Percentiles rank a stretch among this genome's conserved stretches.
phyloP scores from a whole-genome alignment of 2,329 filamentous ascomycete genomes.

The Exophiala mesophila region DNA sequence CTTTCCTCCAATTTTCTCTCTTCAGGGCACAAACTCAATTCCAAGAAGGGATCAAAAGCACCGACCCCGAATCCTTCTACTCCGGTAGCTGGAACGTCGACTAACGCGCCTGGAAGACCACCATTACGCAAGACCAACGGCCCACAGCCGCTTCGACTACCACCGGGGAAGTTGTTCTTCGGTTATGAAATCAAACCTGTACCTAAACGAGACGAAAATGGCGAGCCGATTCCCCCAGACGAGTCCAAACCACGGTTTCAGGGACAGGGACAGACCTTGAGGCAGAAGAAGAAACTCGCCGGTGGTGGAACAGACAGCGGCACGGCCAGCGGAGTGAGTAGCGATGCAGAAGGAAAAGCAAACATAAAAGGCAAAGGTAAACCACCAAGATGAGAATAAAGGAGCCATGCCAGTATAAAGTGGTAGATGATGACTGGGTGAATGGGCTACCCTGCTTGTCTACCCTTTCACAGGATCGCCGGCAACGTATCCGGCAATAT shows the following conservation, averaged over 20 bases:
- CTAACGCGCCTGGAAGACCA: slow-evolving; percentile 40
- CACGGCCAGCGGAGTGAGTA: slow-evolving; percentile 35
- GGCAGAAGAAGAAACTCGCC: slow-evolving; percentile 64
- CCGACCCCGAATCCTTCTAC: slow-evolving; percentile 68
- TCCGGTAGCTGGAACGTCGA: slow-evolving; percentile 58
- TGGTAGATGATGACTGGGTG: too few species aligned
- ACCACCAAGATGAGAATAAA: background rate
- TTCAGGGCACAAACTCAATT: slow-evolving; percentile 73
- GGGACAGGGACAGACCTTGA: slow-evolving; percentile 77
- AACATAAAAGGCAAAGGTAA: slow-evolving; percentile 5
- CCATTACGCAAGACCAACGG: slow-evolving; percentile 60
- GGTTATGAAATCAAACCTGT: slow-evolving; percentile 89
- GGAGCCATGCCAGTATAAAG: too few species aligned
- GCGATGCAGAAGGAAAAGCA: slow-evolving; percentile 28
- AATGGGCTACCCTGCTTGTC: too few species aligned
- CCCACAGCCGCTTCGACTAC: slow-evolving; percentile 76
- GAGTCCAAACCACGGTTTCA: slow-evolving; percentile 69
- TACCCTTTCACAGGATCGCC: too few species aligned
- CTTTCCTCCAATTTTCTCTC: slow-evolving; percentile 72
- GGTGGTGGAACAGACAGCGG: slow-evolving; percentile 24
- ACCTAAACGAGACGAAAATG: slow-evolving; percentile 69
- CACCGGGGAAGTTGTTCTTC: slow-evolving; percentile 91
- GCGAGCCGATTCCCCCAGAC: slow-evolving; percentile 58
- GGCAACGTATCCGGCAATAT: too few species aligned
- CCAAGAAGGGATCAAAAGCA: slow-evolving; percentile 75